Percentiles rank a stretch among this genome's conserved stretches.
Evolutionary conservation across 2,329 filamentous ascomycete genomes (phyloP).

Genomic region (Fusarium pininemorale): DNA sequence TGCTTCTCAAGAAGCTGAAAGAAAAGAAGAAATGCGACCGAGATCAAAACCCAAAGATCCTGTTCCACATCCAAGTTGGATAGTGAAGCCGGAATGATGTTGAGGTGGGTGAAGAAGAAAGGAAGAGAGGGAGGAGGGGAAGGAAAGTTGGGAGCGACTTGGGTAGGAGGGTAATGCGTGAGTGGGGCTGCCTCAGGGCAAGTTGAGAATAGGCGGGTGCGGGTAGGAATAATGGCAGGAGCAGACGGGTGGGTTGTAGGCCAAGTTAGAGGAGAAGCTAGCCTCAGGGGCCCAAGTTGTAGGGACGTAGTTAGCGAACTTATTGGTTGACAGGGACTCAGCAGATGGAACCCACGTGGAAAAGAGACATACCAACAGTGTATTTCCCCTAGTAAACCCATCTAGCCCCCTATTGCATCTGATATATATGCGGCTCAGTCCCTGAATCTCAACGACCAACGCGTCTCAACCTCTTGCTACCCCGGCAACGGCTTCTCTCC

Average conservation of each 20-base stretch:
- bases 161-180: neutral
- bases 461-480: constrained; percentile 13
- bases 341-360: neutral
- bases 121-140: neutral
- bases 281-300: neutral
- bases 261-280: neutral
- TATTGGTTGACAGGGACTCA: constrained; percentile 1
- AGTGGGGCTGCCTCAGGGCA: constrained; percentile 5
- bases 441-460: neutral
- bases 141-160: constrained; percentile 11
- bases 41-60: constrained; percentile 32
- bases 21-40: constrained; percentile 12
- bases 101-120: constrained; percentile 12
- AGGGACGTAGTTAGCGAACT: neutral
- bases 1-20: constrained; percentile 19
- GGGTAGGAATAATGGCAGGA: constrained; percentile 9
- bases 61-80: constrained; percentile 12
- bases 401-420: neutral
- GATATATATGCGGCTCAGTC: constrained; percentile 1
- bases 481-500: neutral
- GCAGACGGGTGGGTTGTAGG: constrained; percentile 7
- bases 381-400: neutral
- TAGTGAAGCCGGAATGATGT: constrained; percentile 17
- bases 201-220: neutral
- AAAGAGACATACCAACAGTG: neutral